Evolutionary conservation across 148 eudicot genomes (phyloP), one percentile per base, ranked within the genome.

Genomic region (Camellia granthamiana): DNA sequence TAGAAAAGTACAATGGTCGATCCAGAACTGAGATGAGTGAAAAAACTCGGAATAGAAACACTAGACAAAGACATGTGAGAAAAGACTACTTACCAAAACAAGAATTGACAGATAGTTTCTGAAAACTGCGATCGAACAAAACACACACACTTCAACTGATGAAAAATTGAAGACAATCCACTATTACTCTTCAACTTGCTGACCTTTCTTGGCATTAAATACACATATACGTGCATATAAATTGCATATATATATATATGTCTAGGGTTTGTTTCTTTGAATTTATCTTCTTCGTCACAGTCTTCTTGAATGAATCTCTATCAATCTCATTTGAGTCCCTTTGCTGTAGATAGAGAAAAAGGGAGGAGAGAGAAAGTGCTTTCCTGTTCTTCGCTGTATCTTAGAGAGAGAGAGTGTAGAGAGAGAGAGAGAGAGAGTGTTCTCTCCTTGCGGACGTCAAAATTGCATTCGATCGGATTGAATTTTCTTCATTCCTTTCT

Each of bases 371-470:
- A 7, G 52, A 49, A 49, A 49, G 6, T 49, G 52, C 7, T 42
- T 44, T 18, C 19, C 81, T 82, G 88, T 85, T 86, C 90, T 88
- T 86, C 81, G 90, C 90, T 82, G 90, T 78, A 76, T 49, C 15
- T 72, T 52, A 73, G 83, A 83, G 84, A 78, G 88, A 81, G 74
- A 42, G 43, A 47, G 71, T 10, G 21, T 55, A 49, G 52, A 49
- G 52, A 47, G 74, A 75, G 78, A 82, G 83, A 79, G 85, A 85
- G 69, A 55, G 59, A 60, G 67, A 7, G 78, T 43, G 77, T 69
- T 80, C 82, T 82, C 86, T 87, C 87, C 84, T 90, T 87, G 92
- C 93, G 95, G 97, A 93, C 93, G 92, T 93, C 93, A 93, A 93
- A 89, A 77, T 64, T 64, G 79, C 69, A 90, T 93, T 93, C n/a